phyloP scores from a whole-genome alignment of 179 eudicot species.

The Gypsophila paniculata region DNA sequence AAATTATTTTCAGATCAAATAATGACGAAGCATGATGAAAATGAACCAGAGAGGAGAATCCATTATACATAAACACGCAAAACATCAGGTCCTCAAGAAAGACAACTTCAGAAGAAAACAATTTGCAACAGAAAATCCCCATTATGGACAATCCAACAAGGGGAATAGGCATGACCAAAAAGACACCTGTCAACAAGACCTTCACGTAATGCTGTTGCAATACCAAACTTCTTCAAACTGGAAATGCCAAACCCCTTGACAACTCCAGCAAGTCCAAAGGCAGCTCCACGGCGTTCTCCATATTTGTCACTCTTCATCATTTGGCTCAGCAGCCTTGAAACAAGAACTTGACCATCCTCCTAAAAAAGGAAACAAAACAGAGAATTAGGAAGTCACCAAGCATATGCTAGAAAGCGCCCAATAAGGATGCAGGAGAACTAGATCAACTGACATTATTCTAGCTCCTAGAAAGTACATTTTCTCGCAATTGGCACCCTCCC shows the following conservation, averaged over 20 bases:
- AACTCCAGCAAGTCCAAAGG: slow-evolving; percentile 93
- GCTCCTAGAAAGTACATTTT: not conserved
- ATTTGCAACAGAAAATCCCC: not conserved
- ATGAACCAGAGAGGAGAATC: not conserved
- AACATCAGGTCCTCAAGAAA: not conserved
- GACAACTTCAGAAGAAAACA: not conserved
- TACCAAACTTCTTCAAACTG: slow-evolving; percentile 74
- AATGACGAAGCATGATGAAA: not conserved
- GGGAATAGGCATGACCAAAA: not conserved
- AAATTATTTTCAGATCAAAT: not conserved
- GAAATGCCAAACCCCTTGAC: slow-evolving; percentile 84
- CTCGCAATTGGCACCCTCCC: not conserved
- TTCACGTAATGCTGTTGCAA: slow-evolving; percentile 52
- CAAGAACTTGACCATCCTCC: slow-evolving; percentile 84
- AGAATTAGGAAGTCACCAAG: not conserved
- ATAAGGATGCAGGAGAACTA: not conserved
- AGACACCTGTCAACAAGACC: slow-evolving; percentile 77
- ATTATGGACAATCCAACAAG: not conserved
- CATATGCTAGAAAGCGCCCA: slow-evolving; percentile 10
- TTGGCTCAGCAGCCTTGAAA: slow-evolving; percentile 69
- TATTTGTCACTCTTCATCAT: slow-evolving; percentile 96
- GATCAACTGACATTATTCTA: not conserved
- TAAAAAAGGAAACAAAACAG: slow-evolving; percentile 22
- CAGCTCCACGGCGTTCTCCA: slow-evolving; percentile 99
- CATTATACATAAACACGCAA: not conserved